A percentile compares a stretch with the other conserved stretches of the same genome.
Conservation (phyloP, 192 early-diverging fungal species). For the Anaeromyces robustus region DNA sequence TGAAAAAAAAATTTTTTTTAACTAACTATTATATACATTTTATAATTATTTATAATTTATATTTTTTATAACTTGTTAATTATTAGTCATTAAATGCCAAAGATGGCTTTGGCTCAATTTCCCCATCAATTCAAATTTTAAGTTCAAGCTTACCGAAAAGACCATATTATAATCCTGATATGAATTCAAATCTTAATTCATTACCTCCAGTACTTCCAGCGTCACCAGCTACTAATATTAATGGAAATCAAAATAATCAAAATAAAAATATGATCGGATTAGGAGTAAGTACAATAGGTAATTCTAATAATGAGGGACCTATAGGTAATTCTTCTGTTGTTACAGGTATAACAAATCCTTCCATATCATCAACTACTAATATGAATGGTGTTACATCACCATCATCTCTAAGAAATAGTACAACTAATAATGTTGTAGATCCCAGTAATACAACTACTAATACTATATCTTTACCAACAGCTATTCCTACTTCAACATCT, state of each 20-base stretch:
- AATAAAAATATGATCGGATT: not conserved
- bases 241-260: not conserved
- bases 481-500: not conserved
- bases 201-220: not conserved
- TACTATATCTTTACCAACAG: not conserved
- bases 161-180: constrained; percentile 3
- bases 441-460: not conserved
- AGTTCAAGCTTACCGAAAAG: constrained; percentile 35
- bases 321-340: not conserved
- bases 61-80: no score
- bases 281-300: not conserved
- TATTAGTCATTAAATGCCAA: not conserved
- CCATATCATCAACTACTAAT: no score
- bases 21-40: no score
- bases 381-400: not conserved
- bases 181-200: not conserved
- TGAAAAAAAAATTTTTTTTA: no score
- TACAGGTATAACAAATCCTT: no score
- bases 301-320: not conserved
- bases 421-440: not conserved
- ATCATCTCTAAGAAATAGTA: not conserved
- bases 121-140: constrained; percentile 18
- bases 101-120: not conserved
- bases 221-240: not conserved
- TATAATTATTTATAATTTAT: no score